Conservation (phyloP, 345 rosid genomes). For the Arabidopsis suecica region DNA sequence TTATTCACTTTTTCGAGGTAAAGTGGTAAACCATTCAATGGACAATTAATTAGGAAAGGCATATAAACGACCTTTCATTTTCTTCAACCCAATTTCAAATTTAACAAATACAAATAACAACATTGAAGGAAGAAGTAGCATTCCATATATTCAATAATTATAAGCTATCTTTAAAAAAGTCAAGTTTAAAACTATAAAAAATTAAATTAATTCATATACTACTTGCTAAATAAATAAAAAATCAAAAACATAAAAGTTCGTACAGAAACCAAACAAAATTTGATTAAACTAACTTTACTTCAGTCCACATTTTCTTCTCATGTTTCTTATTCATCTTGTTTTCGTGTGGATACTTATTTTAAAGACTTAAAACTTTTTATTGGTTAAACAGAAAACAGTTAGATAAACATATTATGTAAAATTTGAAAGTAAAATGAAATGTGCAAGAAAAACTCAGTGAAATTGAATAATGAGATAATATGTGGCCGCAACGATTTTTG, state of each 20-base stretch:
- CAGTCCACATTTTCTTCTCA: conserved; percentile 16
- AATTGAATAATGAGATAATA: conserved; percentile 5
- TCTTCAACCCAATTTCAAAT: background rate
- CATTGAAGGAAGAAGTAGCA: no score
- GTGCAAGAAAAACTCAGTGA: conserved; percentile 10
- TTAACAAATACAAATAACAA: background rate
- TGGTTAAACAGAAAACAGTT: conserved; percentile 11
- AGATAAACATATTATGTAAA: background rate
- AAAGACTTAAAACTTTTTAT: background rate
- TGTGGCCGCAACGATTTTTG: background rate
- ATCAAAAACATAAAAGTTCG: background rate
- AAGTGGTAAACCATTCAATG: background rate
- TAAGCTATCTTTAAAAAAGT: no score
- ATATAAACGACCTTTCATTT: conserved; percentile 3
- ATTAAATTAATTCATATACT: background rate
- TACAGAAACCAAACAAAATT: background rate
- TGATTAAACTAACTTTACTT: background rate
- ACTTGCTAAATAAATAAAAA: background rate
- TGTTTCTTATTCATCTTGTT: conserved; percentile 11
- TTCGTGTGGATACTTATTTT: conserved; percentile 6
- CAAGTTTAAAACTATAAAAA: background rate
- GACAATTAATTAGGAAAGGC: conserved; percentile 14
- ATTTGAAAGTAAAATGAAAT: background rate
- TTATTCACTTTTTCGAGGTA: conserved; percentile 5
- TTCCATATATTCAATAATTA: no score